Base-by-base conservation (phyloP, 2,329 filamentous ascomycete genomes). In the Esteya vermicola region DNA sequence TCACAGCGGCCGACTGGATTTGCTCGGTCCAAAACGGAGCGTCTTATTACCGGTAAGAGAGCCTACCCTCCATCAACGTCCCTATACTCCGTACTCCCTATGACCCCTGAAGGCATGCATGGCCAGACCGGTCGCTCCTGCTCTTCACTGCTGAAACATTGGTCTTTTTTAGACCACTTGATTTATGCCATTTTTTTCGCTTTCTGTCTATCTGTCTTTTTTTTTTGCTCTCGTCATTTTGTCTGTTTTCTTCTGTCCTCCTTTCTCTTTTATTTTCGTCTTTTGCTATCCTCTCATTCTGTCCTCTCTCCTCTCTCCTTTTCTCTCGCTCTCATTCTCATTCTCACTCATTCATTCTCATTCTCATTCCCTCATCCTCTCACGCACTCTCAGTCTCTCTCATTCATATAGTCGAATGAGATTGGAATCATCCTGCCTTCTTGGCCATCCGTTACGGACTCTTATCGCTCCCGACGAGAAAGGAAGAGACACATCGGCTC, bases 91-190 rank as follows among this genome's bases (percentile, higher is more conserved):
- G 3, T 19, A 9, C 16, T 19, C 31, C 31, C 31, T 31, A n/a
- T n/a, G n/a, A n/a, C 28, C n/a, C 31, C 31, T 33, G 14, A 20
- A 20, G 16, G 31, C 31, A 16, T 33, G 31, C 31, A 33, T 20
- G 16, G 27, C 27, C 27, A 3, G 13, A 13, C 27, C n/a, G n/a
- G n/a, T n/a, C n/a, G n/a, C n/a, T n/a, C n/a, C n/a, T n/a, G n/a
- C n/a, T n/a, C n/a, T n/a, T n/a, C n/a, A n/a, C 32, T 22, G 32
- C 33, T 35, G 33, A 35, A 35, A 35, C 33, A 35, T n/a, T 26
- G 5, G 33, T 25, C 33, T 34, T 8, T n/a, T 6, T 18, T 32
- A 19, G 16, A 10, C 18, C 9, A 19, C 8, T 9, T 10, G 4
- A 9, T 25, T 25, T 13, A 8, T 25, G 21, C 22, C 22, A n/a